These are phyloP conservation scores for Termitomyces eurrhizus DNA, from an alignment of 768 basidiomycete genomes.

Conservation along the genomic window DNA sequence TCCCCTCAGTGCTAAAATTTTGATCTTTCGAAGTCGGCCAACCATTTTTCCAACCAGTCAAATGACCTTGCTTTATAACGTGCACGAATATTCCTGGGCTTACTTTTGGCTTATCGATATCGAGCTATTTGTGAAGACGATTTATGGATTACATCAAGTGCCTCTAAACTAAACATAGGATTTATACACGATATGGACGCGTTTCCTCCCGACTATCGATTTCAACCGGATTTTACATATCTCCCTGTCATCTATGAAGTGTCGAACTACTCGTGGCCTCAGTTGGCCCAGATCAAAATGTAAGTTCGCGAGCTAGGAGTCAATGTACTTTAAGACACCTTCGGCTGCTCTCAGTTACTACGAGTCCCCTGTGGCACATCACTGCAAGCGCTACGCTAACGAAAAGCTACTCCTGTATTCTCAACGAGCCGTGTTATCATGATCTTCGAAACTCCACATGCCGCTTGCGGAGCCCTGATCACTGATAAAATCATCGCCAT, in stretches of 20 bases:
- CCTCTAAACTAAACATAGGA: background rate
- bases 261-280: background rate
- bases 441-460: background rate
- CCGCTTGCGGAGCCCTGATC: background rate
- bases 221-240: background rate
- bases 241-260: background rate
- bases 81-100: no score
- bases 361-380: background rate
- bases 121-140: background rate
- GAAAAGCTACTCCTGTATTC: background rate
- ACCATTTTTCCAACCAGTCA: background rate
- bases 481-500: background rate
- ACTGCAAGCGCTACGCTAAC: background rate
- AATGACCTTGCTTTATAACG: background rate
- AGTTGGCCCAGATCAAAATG: background rate
- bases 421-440: background rate
- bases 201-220: background rate
- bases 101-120: constrained; percentile 2
- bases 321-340: background rate
- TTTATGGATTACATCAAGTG: background rate
- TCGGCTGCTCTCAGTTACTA: no score
- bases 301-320: background rate
- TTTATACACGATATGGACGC: background rate
- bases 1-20: background rate
- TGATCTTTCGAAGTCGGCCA: background rate